A percentile compares a stretch with the other conserved stretches of the same genome.
These are phyloP conservation scores for Triglochin maritima DNA, from an alignment of 106 monocot species.

Conservation along the genomic window DNA sequence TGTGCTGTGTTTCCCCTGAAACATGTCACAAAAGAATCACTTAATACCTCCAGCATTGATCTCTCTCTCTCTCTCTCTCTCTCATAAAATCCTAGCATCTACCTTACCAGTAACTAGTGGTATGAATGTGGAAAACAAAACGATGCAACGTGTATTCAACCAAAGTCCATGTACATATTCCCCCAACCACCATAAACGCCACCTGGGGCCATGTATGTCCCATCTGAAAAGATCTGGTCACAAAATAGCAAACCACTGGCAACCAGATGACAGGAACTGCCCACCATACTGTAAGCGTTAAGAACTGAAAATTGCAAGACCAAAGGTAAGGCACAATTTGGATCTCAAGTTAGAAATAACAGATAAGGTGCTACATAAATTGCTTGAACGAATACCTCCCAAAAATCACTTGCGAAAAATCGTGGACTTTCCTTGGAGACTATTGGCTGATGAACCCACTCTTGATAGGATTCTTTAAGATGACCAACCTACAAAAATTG, in stretches of 20 bases:
- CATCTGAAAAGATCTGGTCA: constrained; percentile 31
- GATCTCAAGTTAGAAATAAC: not conserved
- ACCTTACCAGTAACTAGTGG: constrained; percentile 63
- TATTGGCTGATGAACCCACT: constrained; percentile 83
- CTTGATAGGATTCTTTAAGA: constrained; percentile 65
- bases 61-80: too few species aligned
- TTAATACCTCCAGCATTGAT: too few species aligned
- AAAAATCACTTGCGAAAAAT: constrained; percentile 48
- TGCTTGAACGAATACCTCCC: constrained; percentile 35
- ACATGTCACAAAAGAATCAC: not conserved
- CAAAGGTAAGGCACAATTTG: not conserved
- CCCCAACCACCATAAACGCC: constrained; percentile 27
- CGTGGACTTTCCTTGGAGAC: constrained; percentile 77
- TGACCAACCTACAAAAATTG: constrained; percentile 52
- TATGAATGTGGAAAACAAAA: constrained; percentile 80
- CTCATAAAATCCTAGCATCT: not conserved
- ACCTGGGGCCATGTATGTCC: constrained; percentile 38
- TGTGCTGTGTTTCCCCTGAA: constrained; percentile 69
- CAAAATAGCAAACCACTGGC: constrained; percentile 55
- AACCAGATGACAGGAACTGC: constrained; percentile 73
- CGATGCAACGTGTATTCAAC: constrained; percentile 71
- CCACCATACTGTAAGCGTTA: constrained; percentile 77
- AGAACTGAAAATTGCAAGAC: constrained; percentile 29
- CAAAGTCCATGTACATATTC: constrained; percentile 60
- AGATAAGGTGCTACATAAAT: too few species aligned